Percentiles rank a stretch among this genome's conserved stretches.
These are phyloP conservation scores for Aspergillus ibericus DNA, from an alignment of 2,329 filamentous ascomycete species.

Conservation along the genomic window DNA sequence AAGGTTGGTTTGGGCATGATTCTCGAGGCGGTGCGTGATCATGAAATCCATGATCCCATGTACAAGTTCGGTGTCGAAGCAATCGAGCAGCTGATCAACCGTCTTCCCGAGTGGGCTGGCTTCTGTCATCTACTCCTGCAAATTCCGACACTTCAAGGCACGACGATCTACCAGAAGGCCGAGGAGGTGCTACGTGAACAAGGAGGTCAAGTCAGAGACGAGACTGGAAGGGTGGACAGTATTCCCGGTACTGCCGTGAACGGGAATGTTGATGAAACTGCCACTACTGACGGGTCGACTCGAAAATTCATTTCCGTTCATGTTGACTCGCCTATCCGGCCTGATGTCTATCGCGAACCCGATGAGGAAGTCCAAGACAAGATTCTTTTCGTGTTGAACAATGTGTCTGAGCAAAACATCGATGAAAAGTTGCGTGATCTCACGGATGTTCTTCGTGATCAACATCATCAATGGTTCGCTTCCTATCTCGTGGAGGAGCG, in stretches of 20 bases:
- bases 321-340: slow-evolving; percentile 66
- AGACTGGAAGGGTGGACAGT: slow-evolving; percentile 40
- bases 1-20: slow-evolving; percentile 98
- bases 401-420: slow-evolving; percentile 87
- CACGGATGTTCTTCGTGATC: slow-evolving; percentile 71
- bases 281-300: slow-evolving; percentile 59
- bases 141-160: slow-evolving; percentile 77
- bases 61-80: slow-evolving; percentile 98
- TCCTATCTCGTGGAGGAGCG: slow-evolving; percentile 92
- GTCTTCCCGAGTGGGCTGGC: slow-evolving; percentile 90
- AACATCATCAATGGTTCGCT: slow-evolving; percentile 95
- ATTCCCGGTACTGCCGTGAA: slow-evolving; percentile 59
- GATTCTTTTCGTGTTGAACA: slow-evolving; percentile 94
- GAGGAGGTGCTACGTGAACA: slow-evolving; percentile 75
- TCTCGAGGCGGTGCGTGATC: slow-evolving; percentile 88
- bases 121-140: slow-evolving; percentile 84
- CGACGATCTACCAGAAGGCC: slow-evolving; percentile 79
- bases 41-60: slow-evolving; percentile 81
- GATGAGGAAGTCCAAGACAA: slow-evolving; percentile 84
- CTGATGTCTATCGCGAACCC: slow-evolving; percentile 74
- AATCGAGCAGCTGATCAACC: slow-evolving; percentile 78
- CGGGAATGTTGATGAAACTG: slow-evolving; percentile 66
- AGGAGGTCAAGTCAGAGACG: slow-evolving; percentile 58
- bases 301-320: slow-evolving; percentile 77
- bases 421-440: slow-evolving; percentile 81